These are phyloP conservation scores for Gossypium davidsonii DNA, from an alignment of 441 rosid genomes.

Conservation along the genomic window DNA sequence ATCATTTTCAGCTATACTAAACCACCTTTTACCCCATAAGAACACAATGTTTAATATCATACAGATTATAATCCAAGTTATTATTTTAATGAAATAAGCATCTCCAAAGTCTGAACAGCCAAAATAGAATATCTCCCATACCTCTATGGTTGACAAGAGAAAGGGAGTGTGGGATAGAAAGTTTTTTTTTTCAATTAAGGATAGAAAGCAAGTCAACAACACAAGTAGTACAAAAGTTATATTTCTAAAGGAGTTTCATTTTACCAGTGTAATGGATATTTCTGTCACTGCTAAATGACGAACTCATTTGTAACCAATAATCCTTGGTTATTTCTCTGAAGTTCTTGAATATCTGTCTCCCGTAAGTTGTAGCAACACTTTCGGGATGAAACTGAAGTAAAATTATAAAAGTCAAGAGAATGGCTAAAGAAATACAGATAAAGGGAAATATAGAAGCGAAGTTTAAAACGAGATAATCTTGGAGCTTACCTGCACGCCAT, in stretches of 20 bases:
- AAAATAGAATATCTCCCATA: neutral
- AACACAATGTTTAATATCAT: neutral
- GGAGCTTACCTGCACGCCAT: slow-evolving; percentile 78
- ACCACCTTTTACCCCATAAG: neutral
- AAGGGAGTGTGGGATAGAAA: neutral
- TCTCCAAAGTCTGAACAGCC: neutral
- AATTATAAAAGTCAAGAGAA: slow-evolving; percentile 24
- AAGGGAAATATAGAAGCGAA: neutral
- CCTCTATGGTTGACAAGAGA: neutral
- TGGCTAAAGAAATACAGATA: slow-evolving; percentile 10
- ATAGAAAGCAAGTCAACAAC: slow-evolving; percentile 6
- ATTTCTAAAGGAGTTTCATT: slow-evolving; percentile 17
- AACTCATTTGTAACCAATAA: slow-evolving; percentile 51
- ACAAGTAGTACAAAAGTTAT: slow-evolving; percentile 6
- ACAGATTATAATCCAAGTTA: neutral
- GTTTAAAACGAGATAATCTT: neutral
- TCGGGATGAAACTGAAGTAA: slow-evolving; percentile 86
- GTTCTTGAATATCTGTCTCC: slow-evolving; percentile 73
- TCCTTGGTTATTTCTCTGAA: slow-evolving; percentile 70
- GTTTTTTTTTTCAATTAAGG: neutral
- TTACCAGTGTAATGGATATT: slow-evolving; percentile 45
- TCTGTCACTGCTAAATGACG: slow-evolving; percentile 34
- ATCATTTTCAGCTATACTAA: neutral
- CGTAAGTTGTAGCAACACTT: slow-evolving; percentile 82
- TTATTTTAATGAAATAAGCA: neutral